These are phyloP conservation scores for Penicillium coffeae DNA, from an alignment of 495 filamentous ascomycete species.

Conservation along the genomic window DNA sequence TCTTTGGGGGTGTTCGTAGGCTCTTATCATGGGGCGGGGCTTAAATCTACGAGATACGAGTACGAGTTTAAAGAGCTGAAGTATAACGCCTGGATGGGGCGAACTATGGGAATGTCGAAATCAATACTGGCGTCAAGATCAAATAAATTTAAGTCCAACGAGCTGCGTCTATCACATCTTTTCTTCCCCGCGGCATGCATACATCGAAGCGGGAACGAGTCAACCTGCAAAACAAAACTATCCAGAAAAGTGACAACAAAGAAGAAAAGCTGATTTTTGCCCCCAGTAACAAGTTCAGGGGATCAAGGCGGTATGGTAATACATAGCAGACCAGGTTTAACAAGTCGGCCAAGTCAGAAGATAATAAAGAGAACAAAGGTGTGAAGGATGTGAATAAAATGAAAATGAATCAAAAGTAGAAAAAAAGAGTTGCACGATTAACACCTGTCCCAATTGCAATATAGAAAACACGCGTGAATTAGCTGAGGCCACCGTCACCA, in stretches of 20 bases:
- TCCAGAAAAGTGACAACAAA: background rate
- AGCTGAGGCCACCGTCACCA: constrained; percentile 55
- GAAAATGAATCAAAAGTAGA: background rate
- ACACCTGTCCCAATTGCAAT: constrained; percentile 33
- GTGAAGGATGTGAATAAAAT: constrained; percentile 9
- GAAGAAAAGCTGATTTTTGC: background rate
- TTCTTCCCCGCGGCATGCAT: background rate
- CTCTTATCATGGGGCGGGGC: no score
- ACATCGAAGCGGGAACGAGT: background rate
- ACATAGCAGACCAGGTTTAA: constrained; percentile 18
- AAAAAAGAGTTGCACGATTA: constrained; percentile 9
- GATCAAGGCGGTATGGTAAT: constrained; percentile 25
- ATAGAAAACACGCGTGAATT: constrained; percentile 16
- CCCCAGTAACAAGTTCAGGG: background rate
- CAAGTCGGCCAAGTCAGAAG: constrained; percentile 12
- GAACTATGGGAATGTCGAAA: no score
- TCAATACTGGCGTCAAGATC: background rate
- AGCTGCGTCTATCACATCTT: background rate
- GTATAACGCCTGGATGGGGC: no score
- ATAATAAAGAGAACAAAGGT: constrained; percentile 12
- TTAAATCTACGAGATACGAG: no score
- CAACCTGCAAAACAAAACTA: background rate
- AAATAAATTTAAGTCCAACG: background rate
- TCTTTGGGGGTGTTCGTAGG: no score
- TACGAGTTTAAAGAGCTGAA: no score